Evolutionary conservation across 805 yeast genomes (phyloP), one percentile per base, ranked within the genome.

Genomic region (Blastobotrys terrestris): DNA sequence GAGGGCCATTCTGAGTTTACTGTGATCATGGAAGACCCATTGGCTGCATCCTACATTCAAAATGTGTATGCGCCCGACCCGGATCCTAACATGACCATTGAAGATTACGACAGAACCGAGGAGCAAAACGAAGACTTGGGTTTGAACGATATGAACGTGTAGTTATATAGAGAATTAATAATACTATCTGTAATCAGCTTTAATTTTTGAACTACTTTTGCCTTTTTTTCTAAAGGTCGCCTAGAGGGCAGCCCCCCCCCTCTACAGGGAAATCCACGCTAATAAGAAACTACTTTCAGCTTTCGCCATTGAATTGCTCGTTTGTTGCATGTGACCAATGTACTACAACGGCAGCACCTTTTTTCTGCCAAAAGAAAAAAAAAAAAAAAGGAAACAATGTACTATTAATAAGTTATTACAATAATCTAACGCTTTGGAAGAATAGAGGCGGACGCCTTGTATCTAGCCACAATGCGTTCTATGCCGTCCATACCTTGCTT

Each of bases 31-130:
- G 90, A 83, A 58, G 99, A 94, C 70, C 99, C 99, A 4, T 72
- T 94, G 63, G 96, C 97, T 16, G 85, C 95, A 3, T 89, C 97
- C 0, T 94, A 94, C 65, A 86, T 94, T 57, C 99, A 94, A 72
- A 94, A 94, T 66, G 94, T 92, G n/a, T 94, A 91, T 66, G 99
- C 99, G 39, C 99, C 99, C 22, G 99, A 94, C 71, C 80, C 80
- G 43, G 99, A 94, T 72, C 99, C 99, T 59, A 88, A 92, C 67
- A 94, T 94, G 98, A 76, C 68, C 43, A 80, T 87, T 55, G 96
- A 86, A 71, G 97, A 94, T 53, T 88, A 81, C 61, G 96, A 89
- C 60, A 86, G 99, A 75, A 84, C 96, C 1, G 73, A 76, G 42
- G 85, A 88, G 63, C 95, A 91, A 70, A 90, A 94, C 67, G 99